A percentile compares a stretch with the other conserved stretches of the same genome.
Conservation (phyloP, 495 filamentous ascomycete species). For the Astrothelium subdiscretum region DNA sequence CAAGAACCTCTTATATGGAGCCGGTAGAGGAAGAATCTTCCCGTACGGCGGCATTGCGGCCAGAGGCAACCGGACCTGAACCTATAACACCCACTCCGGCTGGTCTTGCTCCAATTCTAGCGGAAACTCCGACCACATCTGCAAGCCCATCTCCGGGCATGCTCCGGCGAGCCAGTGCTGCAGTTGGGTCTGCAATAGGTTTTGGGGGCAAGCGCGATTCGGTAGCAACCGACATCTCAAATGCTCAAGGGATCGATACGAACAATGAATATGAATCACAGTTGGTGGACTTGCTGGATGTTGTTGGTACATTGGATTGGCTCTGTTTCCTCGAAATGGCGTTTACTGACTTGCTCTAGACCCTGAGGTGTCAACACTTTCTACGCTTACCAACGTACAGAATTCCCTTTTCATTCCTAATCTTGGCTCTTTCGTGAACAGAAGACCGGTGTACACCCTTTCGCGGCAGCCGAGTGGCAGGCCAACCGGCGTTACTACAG, state of each 20-base stretch:
- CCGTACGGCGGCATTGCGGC: not conserved
- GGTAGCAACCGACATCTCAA: not conserved
- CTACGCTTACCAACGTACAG: constrained; percentile 20
- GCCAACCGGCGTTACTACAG: not conserved
- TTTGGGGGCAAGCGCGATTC: not conserved
- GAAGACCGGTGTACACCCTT: constrained; percentile 62
- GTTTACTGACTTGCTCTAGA: constrained; percentile 14
- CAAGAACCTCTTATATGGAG: not conserved
- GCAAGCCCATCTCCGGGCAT: not conserved
- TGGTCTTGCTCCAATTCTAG: not conserved
- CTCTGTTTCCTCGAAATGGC: not conserved
- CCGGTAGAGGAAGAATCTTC: not conserved
- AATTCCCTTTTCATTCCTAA: constrained; percentile 22
- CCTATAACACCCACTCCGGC: not conserved
- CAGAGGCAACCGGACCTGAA: not conserved
- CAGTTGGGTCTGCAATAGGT: not conserved
- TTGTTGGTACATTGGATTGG: constrained; percentile 12
- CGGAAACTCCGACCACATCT: not conserved
- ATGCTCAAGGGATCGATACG: not conserved
- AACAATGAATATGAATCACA: constrained; percentile 17
- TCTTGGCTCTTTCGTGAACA: constrained; percentile 39
- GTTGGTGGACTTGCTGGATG: constrained; percentile 17
- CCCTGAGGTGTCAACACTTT: constrained; percentile 17
- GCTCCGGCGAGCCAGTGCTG: not conserved
- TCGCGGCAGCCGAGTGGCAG: constrained; percentile 34